Base-by-base conservation (phyloP, 306 rosid species). In the Crataegus laevigata region DNA sequence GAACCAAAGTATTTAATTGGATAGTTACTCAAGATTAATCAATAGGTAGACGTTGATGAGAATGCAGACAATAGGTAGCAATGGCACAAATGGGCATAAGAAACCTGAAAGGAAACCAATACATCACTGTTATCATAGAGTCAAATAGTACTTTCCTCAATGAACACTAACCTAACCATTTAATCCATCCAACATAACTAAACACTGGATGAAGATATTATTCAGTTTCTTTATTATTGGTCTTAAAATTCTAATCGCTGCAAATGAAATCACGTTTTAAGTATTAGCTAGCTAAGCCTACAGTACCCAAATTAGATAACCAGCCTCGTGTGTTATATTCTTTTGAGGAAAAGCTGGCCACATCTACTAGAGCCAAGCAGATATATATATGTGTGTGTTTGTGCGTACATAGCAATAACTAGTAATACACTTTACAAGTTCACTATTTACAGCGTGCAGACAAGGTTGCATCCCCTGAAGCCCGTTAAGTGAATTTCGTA, bases 61-160 rank as follows among this genome's bases (percentile, higher is more conserved):
- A 83, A 88, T 84, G 77, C 88, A 89, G 68, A 81, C 71, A 61
- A 90, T 82, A n/a, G 98, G 98, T 26, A 94, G 88, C 78, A 91
- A 79, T 14, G 98, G 98, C 68, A 94, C 98, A 34, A 88, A 81
- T 14, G 98, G 98, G 80, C 97, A 94, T 51, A 71, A 79, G 87
- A 94, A 94, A 81, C 97, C 98, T 94, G 89, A 75, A 84, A 78
- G 78, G 15, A 63, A 22, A 55, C 43, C 66, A 58, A 58, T 17
- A 25, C 4, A 72, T 63, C 19, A 58, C 11, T 58, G 66, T 72
- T 57, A 58, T 38, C 14, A 29, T 24, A 24, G 22, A 34, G 36
- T 12, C 17, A 34, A 36, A 24, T 10, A 63, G 66, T 36, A 36
- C 24, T 57, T 34, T 22, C 52, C 4, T n/a, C 32, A 3, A 13